These are phyloP conservation scores for Cladobotryum mycophilum DNA, from an alignment of 2,329 filamentous ascomycete species.

Conservation along the genomic window DNA sequence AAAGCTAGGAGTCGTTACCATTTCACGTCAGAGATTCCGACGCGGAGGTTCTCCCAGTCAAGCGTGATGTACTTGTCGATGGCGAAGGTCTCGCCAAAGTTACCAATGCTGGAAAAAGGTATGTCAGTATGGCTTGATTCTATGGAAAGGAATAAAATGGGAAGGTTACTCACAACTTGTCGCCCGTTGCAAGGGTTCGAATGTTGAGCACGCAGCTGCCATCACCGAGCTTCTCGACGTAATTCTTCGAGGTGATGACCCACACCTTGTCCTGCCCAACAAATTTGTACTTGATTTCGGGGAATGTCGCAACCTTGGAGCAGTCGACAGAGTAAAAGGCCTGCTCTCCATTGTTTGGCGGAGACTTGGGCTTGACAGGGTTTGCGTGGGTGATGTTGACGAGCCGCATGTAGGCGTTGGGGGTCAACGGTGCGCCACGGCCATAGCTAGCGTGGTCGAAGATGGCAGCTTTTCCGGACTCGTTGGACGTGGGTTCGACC, in stretches of 20 bases:
- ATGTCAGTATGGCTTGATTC: not conserved
- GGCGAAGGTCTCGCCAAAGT: slow-evolving; percentile 16
- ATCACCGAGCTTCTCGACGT: slow-evolving; percentile 12
- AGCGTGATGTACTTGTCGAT: slow-evolving; percentile 17
- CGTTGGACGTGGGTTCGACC: slow-evolving; percentile 11
- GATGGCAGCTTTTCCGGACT: slow-evolving; percentile 14
- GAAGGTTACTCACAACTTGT: slow-evolving; percentile 12
- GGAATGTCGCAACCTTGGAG: slow-evolving; percentile 8
- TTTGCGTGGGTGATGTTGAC: slow-evolving; percentile 11
- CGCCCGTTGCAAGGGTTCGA: slow-evolving; percentile 12
- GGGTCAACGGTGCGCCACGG: slow-evolving; percentile 13
- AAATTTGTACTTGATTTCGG: slow-evolving; percentile 12
- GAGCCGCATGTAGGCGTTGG: slow-evolving; percentile 14
- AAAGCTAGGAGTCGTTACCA: slow-evolving; percentile 1
- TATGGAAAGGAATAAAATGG: not conserved
- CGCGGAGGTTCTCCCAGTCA: slow-evolving; percentile 11
- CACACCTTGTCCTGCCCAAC: slow-evolving; percentile 12
- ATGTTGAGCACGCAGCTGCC: slow-evolving; percentile 16
- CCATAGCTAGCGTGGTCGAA: slow-evolving; percentile 17
- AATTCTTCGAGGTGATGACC: slow-evolving; percentile 11
- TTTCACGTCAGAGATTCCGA: slow-evolving; percentile 10
- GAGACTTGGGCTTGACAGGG: slow-evolving; percentile 10
- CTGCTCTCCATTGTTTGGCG: slow-evolving; percentile 16
- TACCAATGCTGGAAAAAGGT: slow-evolving; percentile 11
- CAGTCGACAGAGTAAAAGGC: slow-evolving; percentile 15